Evolutionary conservation across 2,329 filamentous ascomycete species (phyloP).

Genomic region (Cercospora sesami): DNA sequence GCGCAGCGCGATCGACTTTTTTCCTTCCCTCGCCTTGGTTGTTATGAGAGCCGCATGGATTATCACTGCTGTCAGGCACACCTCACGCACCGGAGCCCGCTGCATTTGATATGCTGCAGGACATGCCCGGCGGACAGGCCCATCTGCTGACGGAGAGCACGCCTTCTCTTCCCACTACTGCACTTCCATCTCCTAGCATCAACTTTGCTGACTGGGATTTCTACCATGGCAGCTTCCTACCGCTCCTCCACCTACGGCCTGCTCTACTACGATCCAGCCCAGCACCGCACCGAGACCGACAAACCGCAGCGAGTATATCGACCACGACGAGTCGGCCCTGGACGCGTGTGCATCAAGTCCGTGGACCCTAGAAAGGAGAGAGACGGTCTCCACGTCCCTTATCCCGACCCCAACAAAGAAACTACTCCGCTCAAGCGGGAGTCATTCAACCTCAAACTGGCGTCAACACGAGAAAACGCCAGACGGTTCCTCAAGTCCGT

Average conservation of each 20-base stretch:
- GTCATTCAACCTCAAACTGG: slow-evolving; percentile 48
- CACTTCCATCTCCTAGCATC: slow-evolving; percentile 2
- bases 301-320: slow-evolving; percentile 46
- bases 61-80: slow-evolving; percentile 24
- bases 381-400: slow-evolving; percentile 22
- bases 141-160: slow-evolving; percentile 12
- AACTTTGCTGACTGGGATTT: slow-evolving; percentile 19
- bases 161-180: slow-evolving; percentile 12
- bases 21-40: slow-evolving; percentile 22
- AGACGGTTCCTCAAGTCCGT: slow-evolving; percentile 53
- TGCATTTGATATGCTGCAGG: slow-evolving; percentile 18
- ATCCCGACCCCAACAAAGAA: slow-evolving; percentile 20
- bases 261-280: slow-evolving; percentile 30
- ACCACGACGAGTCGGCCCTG: slow-evolving; percentile 55
- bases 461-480: slow-evolving; percentile 51
- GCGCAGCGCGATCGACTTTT: slow-evolving; percentile 21
- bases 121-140: slow-evolving; percentile 16
- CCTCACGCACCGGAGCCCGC: slow-evolving; percentile 1
- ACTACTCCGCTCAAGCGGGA: slow-evolving; percentile 20
- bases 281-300: slow-evolving; percentile 24
- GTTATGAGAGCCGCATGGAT: slow-evolving; percentile 26
- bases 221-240: slow-evolving; percentile 29
- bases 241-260: slow-evolving; percentile 30
- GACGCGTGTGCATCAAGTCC: slow-evolving; percentile 59
- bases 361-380: slow-evolving; percentile 48